Conservation (phyloP, 192 early-diverging fungal species). For the Glomus cerebriforme region DNA sequence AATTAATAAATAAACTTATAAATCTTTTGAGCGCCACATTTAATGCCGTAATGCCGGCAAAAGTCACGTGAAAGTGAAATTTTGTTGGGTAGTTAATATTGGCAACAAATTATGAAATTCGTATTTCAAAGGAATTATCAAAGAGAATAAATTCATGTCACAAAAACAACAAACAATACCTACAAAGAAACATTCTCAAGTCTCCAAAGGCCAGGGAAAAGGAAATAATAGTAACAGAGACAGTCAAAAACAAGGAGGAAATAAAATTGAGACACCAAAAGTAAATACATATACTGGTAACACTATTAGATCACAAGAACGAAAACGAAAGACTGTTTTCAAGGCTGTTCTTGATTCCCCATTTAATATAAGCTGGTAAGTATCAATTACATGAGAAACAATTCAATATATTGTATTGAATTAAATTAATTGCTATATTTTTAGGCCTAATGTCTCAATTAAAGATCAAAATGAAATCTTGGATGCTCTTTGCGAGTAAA, state of each 20-base stretch:
- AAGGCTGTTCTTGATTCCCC: conserved; percentile 31
- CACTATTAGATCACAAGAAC: background rate
- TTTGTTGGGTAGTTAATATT: too few species aligned
- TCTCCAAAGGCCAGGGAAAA: background rate
- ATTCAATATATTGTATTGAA: background rate
- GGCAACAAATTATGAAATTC: too few species aligned
- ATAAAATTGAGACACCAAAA: background rate
- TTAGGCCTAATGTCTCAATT: conserved; percentile 20
- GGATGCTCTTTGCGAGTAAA: conserved; percentile 23
- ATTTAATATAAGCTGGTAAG: conserved; percentile 15
- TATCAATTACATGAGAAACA: background rate
- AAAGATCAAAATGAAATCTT: conserved; percentile 19
- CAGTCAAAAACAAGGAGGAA: background rate
- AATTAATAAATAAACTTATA: too few species aligned
- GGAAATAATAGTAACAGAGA: background rate
- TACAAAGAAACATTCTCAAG: background rate
- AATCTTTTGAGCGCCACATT: too few species aligned
- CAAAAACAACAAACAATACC: background rate
- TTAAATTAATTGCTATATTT: background rate
- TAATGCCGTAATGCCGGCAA: too few species aligned
- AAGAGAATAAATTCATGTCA: background rate
- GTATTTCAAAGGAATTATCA: too few species aligned
- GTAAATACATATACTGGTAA: conserved; percentile 10
- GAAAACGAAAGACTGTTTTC: conserved; percentile 23
- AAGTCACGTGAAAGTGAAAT: too few species aligned